These are phyloP conservation scores for Penicillium bovifimosum DNA, from an alignment of 495 filamentous ascomycete species.

Conservation along the genomic window DNA sequence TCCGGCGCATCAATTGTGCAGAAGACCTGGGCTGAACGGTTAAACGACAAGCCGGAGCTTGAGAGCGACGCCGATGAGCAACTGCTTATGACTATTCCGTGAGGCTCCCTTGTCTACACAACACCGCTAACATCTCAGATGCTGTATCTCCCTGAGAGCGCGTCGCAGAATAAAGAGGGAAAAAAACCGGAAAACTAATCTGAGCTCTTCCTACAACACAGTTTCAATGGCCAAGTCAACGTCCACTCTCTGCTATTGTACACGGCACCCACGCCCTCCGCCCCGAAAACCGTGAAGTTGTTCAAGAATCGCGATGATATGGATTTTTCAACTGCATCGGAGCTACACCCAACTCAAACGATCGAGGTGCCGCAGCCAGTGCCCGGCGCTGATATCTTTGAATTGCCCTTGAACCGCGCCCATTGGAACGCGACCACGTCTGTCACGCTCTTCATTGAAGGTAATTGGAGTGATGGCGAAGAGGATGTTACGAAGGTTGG, in stretches of 20 bases:
- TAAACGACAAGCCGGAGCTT: constrained; percentile 66
- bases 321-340: constrained; percentile 72
- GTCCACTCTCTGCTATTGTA: constrained; percentile 84
- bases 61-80: constrained; percentile 88
- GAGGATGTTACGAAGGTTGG: constrained; percentile 72
- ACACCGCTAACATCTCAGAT: background rate
- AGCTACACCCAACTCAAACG: constrained; percentile 65
- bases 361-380: constrained; percentile 71
- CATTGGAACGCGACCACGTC: constrained; percentile 77
- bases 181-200: constrained; percentile 7
- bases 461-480: constrained; percentile 56
- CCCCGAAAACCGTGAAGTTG: constrained; percentile 78
- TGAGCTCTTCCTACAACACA: constrained; percentile 47
- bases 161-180: no score
- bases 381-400: constrained; percentile 64
- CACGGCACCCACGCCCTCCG: constrained; percentile 59
- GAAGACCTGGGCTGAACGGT: constrained; percentile 82
- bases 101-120: constrained; percentile 27
- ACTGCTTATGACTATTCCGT: constrained; percentile 89
- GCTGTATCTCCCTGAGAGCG: background rate
- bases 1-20: constrained; percentile 71
- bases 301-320: constrained; percentile 81
- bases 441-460: constrained; percentile 76
- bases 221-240: constrained; percentile 90
- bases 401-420: constrained; percentile 77